Evolutionary conservation across 306 rosid species (phyloP).

Genomic region (Vicia villosa): DNA sequence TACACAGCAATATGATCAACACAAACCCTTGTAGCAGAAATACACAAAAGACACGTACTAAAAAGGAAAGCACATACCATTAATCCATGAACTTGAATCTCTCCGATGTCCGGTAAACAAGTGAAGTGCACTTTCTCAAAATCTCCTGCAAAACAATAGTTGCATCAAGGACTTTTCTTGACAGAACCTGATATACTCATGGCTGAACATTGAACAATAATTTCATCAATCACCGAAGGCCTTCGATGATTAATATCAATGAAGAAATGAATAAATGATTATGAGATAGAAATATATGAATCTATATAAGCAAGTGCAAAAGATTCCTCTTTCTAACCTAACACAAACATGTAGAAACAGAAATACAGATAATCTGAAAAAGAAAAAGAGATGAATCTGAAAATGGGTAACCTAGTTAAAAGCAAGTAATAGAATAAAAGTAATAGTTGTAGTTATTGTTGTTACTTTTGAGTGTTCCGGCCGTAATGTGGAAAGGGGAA

Average conservation of each 20-base stretch:
- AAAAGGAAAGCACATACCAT: slow-evolving; percentile 50
- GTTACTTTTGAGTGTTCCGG: slow-evolving; percentile 65
- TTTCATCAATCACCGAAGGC: slow-evolving; percentile 6
- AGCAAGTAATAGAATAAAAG: neutral
- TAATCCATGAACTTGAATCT: slow-evolving; percentile 63
- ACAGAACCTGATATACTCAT: slow-evolving; percentile 2
- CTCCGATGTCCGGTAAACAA: slow-evolving; percentile 64
- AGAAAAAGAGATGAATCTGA: neutral
- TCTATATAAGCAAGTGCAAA: slow-evolving; percentile 9
- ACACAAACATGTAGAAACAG: slow-evolving; percentile 7
- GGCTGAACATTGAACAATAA: neutral
- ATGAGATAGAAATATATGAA: no score
- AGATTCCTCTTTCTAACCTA: slow-evolving; percentile 19
- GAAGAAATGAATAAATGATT: slow-evolving; percentile 6
- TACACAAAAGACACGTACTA: neutral
- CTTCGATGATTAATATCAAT: no score
- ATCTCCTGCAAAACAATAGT: slow-evolving; percentile 56
- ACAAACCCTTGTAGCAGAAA: slow-evolving; percentile 21
- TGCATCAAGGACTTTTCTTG: slow-evolving; percentile 11
- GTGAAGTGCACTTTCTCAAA: slow-evolving; percentile 63
- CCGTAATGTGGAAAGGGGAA: slow-evolving; percentile 54
- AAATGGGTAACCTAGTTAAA: neutral
- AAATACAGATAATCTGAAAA: neutral
- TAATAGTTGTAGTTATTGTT: neutral
- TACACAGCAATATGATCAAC: slow-evolving; percentile 23